A percentile compares a stretch with the other conserved stretches of the same genome.
These are phyloP conservation scores for Cydonia oblonga DNA, from an alignment of 331 rosid species.

Conservation along the genomic window DNA sequence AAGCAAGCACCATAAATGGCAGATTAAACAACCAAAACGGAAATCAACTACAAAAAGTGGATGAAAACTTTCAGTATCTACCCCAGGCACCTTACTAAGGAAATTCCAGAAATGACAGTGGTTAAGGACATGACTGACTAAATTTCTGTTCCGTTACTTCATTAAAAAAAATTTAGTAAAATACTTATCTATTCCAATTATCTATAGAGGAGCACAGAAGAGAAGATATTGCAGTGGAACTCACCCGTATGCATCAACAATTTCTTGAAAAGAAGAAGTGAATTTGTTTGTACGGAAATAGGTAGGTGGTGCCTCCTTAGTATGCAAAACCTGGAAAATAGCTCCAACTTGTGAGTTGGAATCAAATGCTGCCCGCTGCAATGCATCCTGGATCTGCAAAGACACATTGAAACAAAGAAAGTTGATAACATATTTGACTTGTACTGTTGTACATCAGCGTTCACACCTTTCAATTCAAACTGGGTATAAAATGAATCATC, in stretches of 20 bases:
- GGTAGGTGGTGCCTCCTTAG: conserved; percentile 84
- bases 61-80: neutral
- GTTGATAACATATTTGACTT: neutral
- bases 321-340: conserved; percentile 78
- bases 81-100: neutral
- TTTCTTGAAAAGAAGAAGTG: conserved; percentile 84
- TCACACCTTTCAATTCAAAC: conserved; percentile 1
- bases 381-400: conserved; percentile 81
- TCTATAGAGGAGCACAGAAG: neutral
- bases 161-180: too few species aligned
- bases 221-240: conserved; percentile 15
- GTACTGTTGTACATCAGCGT: neutral
- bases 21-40: neutral
- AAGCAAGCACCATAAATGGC: neutral
- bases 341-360: conserved; percentile 95
- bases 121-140: neutral
- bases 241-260: conserved; percentile 96
- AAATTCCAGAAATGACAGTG: neutral
- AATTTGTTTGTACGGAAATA: conserved; percentile 81
- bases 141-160: too few species aligned
- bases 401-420: conserved; percentile 5
- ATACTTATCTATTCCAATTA: conserved; percentile 5
- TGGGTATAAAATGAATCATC: neutral
- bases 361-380: conserved; percentile 70
- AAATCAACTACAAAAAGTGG: neutral